Base-by-base conservation (phyloP, 257 asterid genomes). In the Cynanchum wilfordii region DNA sequence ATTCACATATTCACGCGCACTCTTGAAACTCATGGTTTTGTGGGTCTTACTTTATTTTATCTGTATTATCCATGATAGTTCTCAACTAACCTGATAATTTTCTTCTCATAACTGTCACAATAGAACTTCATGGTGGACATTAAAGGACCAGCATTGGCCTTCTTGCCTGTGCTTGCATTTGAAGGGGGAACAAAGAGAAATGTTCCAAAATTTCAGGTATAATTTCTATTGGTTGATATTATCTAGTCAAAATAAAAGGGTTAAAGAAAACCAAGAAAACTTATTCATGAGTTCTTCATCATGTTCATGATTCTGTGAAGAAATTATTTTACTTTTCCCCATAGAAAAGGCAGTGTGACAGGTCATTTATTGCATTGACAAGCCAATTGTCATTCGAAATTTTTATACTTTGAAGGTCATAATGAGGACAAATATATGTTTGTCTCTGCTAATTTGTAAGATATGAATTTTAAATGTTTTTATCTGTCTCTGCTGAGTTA, bases 171-270 rank as follows among this genome's bases (percentile, higher is more conserved):
- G 76, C 91, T 93, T 70, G 91, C 98, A 71, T 93, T 91, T 82
- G 98, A 93, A 83, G 98, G 98, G 66, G 98, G 97, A 77, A 93
- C 96, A 56, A 87, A 96, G 83, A 89, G 97, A 84, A 93, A 93
- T 84, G 88, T 91, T 72, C 97, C 98, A 4, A 93, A 93, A 79
- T 93, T 89, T 85, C 92, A 89, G 96, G 98, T 89, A 63, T 70
- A 57, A 33, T 63, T 75, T 4, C 57, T 20, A 54, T 30, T 27
- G 54, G 69, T 72, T 30, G 8, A 44, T 17, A 17, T 64, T 7
- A 13, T 64, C 69, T 64, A 9, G n/a, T 74, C 1, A 54, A 56
- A 22, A 19, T 40, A 13, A 10, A 11, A 52, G 24, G 29, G 47
- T 8, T 42, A 19, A 29, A 45, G 40, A 64, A 27, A 50, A 27